Conservation (phyloP, 352 stramenopile genomes). For the Elongisporangium prolatum region DNA sequence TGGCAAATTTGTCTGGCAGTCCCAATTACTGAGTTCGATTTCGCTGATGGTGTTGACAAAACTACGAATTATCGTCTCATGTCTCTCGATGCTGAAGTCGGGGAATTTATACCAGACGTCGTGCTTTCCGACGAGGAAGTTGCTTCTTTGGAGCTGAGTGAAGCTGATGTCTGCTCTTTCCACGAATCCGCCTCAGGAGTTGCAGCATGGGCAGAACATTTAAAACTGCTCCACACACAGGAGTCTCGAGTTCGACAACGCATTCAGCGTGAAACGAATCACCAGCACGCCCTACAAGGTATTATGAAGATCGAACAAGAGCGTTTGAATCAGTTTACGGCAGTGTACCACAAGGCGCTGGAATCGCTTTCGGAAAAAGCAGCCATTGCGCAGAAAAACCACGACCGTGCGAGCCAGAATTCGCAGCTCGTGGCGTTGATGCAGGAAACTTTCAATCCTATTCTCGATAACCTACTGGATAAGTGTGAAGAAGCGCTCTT, state of each 20-base stretch:
- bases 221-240: constrained; percentile 45
- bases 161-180: constrained; percentile 56
- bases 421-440: constrained; percentile 58
- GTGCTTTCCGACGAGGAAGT: constrained; percentile 57
- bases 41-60: neutral
- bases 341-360: constrained; percentile 58
- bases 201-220: constrained; percentile 43
- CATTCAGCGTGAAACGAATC: constrained; percentile 49
- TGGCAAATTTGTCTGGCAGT: constrained; percentile 54
- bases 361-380: constrained; percentile 42
- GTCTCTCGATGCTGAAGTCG: constrained; percentile 2
- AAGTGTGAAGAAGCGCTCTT: constrained; percentile 71
- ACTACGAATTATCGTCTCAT: neutral
- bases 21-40: constrained; percentile 7
- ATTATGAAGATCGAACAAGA: constrained; percentile 76
- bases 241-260: constrained; percentile 48
- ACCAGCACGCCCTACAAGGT: constrained; percentile 51
- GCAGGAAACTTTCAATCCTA: constrained; percentile 64
- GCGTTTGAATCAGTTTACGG: constrained; percentile 44
- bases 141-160: constrained; percentile 51
- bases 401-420: constrained; percentile 56
- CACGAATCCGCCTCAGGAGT: constrained; percentile 14
- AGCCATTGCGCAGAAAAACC: constrained; percentile 38
- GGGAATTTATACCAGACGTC: constrained; percentile 53
- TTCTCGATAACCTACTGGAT: constrained; percentile 52